Base-by-base conservation (phyloP, 202 grass and related monocot species). In the Dendrocalamus latiflorus region DNA sequence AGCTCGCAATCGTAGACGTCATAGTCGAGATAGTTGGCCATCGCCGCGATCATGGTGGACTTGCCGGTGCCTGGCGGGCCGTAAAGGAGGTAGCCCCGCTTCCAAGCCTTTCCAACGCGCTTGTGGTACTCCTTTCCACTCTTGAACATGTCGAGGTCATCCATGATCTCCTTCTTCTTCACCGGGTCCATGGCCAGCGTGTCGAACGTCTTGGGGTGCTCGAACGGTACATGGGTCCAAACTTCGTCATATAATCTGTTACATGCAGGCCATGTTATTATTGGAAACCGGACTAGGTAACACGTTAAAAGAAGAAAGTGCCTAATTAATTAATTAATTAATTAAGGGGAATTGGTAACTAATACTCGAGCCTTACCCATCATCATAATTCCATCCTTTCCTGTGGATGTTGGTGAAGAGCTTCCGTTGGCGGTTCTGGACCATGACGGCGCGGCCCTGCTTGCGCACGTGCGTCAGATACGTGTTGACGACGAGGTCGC, bases 171-270 rank as follows among this genome's bases (percentile, higher is more conserved):
- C 49, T 77, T 37, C 61, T 89, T 85, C 70, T 41, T 77, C 0
- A 6, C 36, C 9, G 82, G 76, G 51, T 85, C 82, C 87, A 89
- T 89, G 68, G 87, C 87, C 3, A 89, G 41, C 13, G 87, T 89
- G 70, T 66, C 62, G 41, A 89, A 89, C 20, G 58, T 85, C 14
- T 83, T 74, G 0, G 82, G 87, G 42, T 89, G 87, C 63, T 81
- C 76, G 64, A 93, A 90, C 28, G 42, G 28, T 1, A 93, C 85
- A 44, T 93, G 91, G 71, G 34, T 93, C 91, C 91, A 93, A 15
- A 53, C 60, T 72, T 51, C 7, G 6, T 20, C 2, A 17, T 51
- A 20, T 1, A 20, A 18, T 6, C 49, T 51, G 49, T 6, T 6
- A 51, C 17, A 12, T 39, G 38, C 38, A 44, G 42, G 2, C 42